Conservation (phyloP, 148 eudicot species). For the Dysphania ambrosioides region DNA sequence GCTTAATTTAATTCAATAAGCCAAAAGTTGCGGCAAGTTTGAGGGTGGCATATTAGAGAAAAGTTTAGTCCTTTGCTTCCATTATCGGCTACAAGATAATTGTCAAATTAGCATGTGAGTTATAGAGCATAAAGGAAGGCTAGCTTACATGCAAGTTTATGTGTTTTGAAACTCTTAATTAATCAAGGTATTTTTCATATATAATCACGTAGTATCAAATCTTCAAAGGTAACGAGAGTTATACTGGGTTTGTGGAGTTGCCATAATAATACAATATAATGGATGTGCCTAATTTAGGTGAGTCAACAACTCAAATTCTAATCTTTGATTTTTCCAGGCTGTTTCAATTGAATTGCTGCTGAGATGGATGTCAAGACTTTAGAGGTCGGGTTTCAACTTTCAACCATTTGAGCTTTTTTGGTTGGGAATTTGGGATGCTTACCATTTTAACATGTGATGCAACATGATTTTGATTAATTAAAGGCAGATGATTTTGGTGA, state of each 20-base stretch:
- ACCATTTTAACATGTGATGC: too few species aligned
- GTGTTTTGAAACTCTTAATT: not conserved
- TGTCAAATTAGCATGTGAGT: slow-evolving; percentile 3
- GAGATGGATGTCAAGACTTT: not conserved
- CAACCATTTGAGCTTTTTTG: too few species aligned
- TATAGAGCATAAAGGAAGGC: not conserved
- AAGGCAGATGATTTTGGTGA: too few species aligned
- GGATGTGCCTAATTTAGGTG: slow-evolving; percentile 10
- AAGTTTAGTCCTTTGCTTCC: slow-evolving; percentile 19
- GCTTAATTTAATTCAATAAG: not conserved
- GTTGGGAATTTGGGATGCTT: too few species aligned
- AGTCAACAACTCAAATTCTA: not conserved
- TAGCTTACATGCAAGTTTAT: not conserved
- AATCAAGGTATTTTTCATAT: too few species aligned
- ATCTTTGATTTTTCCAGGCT: not conserved
- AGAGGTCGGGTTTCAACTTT: not conserved
- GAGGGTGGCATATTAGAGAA: slow-evolving; percentile 3
- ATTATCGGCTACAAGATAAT: slow-evolving; percentile 13
- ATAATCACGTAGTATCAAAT: too few species aligned
- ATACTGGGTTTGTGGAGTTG: slow-evolving; percentile 8
- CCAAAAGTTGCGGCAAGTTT: slow-evolving; percentile 17
- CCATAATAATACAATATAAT: slow-evolving; percentile 10
- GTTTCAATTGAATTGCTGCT: not conserved
- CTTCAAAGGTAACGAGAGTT: slow-evolving; percentile 3
- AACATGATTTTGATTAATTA: too few species aligned